Conservation (phyloP, 2,329 filamentous ascomycete genomes). For the Botrytis squamosa region DNA sequence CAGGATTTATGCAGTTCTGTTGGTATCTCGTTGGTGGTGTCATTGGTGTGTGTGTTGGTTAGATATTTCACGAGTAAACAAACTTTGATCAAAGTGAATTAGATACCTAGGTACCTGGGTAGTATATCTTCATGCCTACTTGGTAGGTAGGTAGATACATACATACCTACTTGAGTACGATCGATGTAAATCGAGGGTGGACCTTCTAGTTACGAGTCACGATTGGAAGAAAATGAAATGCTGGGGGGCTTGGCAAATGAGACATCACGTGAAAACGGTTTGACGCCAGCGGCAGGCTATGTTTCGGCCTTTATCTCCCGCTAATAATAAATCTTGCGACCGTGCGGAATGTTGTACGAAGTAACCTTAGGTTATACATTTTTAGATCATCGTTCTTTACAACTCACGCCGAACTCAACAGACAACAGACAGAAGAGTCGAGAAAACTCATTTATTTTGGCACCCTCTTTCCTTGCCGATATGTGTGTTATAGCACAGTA, state of each 20-base stretch:
- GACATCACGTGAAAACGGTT: neutral
- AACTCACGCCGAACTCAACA: neutral
- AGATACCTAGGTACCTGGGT: neutral
- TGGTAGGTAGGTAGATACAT: neutral
- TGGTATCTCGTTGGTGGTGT: neutral
- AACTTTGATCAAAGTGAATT: neutral
- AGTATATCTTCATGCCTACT: neutral
- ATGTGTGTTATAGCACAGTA: neutral
- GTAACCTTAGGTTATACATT: neutral
- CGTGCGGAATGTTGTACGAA: neutral
- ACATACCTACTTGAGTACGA: neutral
- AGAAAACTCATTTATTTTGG: neutral
- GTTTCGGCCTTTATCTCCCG: neutral
- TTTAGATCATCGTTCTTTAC: neutral
- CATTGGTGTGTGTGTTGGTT: conserved; percentile 1
- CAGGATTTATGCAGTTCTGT: neutral
- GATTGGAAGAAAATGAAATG: neutral
- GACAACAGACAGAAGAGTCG: neutral
- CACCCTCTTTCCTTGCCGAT: neutral
- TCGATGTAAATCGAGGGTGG: neutral
- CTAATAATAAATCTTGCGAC: neutral
- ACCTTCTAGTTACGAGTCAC: neutral
- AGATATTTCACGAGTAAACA: neutral
- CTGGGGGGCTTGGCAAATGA: neutral
- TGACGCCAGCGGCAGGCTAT: neutral